Base-by-base conservation (phyloP, 306 rosid species). In the Begonia fuchsioides region DNA sequence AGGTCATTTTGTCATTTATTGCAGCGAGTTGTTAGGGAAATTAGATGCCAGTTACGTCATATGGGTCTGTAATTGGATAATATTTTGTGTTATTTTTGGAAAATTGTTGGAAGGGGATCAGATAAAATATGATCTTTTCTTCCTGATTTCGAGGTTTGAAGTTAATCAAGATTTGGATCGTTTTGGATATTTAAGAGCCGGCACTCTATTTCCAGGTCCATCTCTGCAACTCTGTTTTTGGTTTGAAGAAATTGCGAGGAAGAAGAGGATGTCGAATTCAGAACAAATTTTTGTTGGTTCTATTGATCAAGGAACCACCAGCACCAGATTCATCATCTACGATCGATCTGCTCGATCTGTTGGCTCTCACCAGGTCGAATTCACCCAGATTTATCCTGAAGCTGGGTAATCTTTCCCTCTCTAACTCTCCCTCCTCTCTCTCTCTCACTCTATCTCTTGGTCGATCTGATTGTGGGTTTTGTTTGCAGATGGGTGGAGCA, bases 271-370 rank as follows among this genome's bases (percentile, higher is more conserved):
- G 84, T 61, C 83, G 5, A 53, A 52, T 17, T 52, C 15, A 8
- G 67, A 70, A 35, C 71, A 66, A 5, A 76, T 66, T 15, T 88
- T 51, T n/a, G 2, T 88, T 43, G 95, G 86, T 1, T 68, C 97
- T 12, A 69, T 88, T 50, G 95, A 88, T 38, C 97, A 88, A 57
- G 97, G 97, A 39, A 88, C 95, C 16, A 84, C 80, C 41, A 88
- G 97, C 32, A 78, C 77, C 59, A 81, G 95, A 54, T 84, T 88
- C 76, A 68, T 88, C 13, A 74, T 88, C 49, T 90, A 90, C 15
- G 87, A 90, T 13, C 61, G 18, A 0, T 45, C 14, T 0, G 71
- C 85, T 52, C 69, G 52, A 6, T 6, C 65, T 0, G 32, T 90
- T 17, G 93, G 85, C 56, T 70, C 79, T 54, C 90, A 90, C 64